These are phyloP conservation scores for Fraxinus paxiana DNA, from an alignment of 305 asterid genomes.

Conservation along the genomic window DNA sequence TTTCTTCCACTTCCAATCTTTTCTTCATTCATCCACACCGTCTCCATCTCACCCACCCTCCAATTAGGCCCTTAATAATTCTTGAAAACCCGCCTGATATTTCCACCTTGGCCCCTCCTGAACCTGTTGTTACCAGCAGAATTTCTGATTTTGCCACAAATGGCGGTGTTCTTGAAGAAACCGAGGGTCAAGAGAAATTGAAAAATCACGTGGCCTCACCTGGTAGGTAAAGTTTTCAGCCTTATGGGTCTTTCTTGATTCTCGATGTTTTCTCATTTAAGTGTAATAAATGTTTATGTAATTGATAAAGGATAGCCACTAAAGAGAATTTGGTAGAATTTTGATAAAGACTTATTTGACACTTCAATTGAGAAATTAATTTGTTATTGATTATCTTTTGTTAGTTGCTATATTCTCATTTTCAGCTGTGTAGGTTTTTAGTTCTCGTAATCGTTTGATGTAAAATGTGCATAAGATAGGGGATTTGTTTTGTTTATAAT, in stretches of 20 bases:
- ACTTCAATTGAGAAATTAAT: background rate
- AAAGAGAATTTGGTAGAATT: background rate
- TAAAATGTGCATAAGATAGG: background rate
- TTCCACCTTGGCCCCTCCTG: slow-evolving; percentile 21
- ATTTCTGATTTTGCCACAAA: slow-evolving; percentile 14
- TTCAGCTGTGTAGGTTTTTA: background rate
- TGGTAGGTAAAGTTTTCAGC: slow-evolving; percentile 30
- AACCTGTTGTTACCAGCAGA: slow-evolving; percentile 11
- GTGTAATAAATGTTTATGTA: background rate
- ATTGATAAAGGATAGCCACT: background rate
- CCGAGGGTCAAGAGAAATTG: slow-evolving; percentile 16
- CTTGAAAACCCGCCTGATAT: slow-evolving; percentile 20
- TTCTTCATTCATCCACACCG: slow-evolving; percentile 45
- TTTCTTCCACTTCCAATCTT: slow-evolving; percentile 59
- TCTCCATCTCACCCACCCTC: slow-evolving; percentile 30
- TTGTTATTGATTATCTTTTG: background rate
- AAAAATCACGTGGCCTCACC: slow-evolving; percentile 15
- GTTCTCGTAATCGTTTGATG: background rate
- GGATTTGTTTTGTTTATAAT: slow-evolving; percentile 2
- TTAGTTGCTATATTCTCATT: background rate
- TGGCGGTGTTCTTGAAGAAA: slow-evolving; percentile 17
- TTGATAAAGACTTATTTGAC: background rate
- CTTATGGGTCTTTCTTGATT: slow-evolving; percentile 18
- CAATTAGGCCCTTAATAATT: slow-evolving; percentile 22
- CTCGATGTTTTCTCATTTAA: background rate